Base-by-base conservation (phyloP, 23 red algal species). In the Agarophyton chilense region DNA sequence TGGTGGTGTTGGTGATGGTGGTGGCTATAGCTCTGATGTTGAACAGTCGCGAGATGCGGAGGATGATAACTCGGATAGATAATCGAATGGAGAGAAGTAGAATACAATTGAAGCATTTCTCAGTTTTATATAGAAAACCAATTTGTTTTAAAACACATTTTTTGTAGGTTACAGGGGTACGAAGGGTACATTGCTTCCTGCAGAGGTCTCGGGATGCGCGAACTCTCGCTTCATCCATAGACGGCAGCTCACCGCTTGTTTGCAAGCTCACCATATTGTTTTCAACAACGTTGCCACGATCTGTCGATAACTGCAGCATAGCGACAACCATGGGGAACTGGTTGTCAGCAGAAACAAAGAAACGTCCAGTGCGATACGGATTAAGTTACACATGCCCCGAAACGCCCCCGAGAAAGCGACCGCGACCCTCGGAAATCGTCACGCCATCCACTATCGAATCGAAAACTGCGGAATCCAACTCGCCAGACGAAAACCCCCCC, bases 381-480 rank as follows among this genome's bases (percentile, higher is more conserved):
- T 43, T 39, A 74, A 74, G 68, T 74, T 46, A 74, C 21, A 49
- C 40, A 29, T 46, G 17, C 33, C 68, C 68, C 25, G 68, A 74
- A 33, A 74, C 38, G 24, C 68, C 68, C 10, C 38, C 68, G n/a
- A 34, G 68, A 31, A 74, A 74, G 33, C 38, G 68, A 47, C 18
- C 4, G 10, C 43, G 38, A 28, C 29, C 45, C 10, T 40, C 43
- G 21, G 40, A 74, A 26, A 18, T 43, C 40, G 68, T 49, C 43
- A 74, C 68, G 11, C 68, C 68, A 17, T 74, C 68, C 40, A 74
- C 68, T 11, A 74, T 74, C 33, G 68, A 74, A 51, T 61, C 76
- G 28, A 80, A 56, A 13, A 58, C 76, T 41, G 52, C 76, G 24
- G 25, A 17, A 9, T 80, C 76, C 28, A 52, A 80, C 19, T 32